Base-by-base conservation (phyloP, 1,284 basidiomycete genomes). In the Ceraceosorus bombacis region DNA sequence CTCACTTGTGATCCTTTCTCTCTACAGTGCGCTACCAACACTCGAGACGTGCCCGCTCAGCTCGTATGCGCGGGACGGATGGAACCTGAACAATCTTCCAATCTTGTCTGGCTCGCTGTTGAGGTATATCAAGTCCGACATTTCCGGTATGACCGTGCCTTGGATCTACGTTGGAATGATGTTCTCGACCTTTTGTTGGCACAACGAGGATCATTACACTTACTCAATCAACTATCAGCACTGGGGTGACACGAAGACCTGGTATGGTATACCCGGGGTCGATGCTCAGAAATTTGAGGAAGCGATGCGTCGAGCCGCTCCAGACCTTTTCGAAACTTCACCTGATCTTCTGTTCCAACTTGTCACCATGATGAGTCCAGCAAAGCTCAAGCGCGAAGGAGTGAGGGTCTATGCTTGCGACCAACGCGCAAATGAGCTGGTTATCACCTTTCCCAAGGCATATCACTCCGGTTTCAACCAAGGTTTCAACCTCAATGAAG, bases 111-210 rank as follows among this genome's bases (percentile, higher is more conserved):
- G 92, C 58, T 96, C 91, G 57, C 83, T 93, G 49, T 82, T 90
- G 53, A 80, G 82, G 17, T 98, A 88, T 80, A 96, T 99, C 81
- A 95, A 96, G 80, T 93, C 90, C 5, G 94, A 98, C 78, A 96
- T 99, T 61, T 97, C 92, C 58, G 95, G 95, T 15, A 98, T 98
- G 95, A 99, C 95, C 0, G 91, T 97, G 4, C 95, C 95, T 6
- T 99, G 95, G 95, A 95, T 93, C 58, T 98, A 99, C 78, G 91
- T 98, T 61, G 95, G 95, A 54, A 98, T 99, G 94, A 84, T 93
- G 51, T 97, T 98, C 79, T 96, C 93, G 8, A 94, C 95, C 1
- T 99, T 99, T 79, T 97, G 94, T 79, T 99, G 95, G 95, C 95
- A 99, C 80, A 98, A 98, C 78, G 95, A 99, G 85, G 95, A 98